Percentiles rank a stretch among this genome's conserved stretches.
Evolutionary conservation across 495 filamentous ascomycete genomes (phyloP).

Genomic region (Penicillium herquei): DNA sequence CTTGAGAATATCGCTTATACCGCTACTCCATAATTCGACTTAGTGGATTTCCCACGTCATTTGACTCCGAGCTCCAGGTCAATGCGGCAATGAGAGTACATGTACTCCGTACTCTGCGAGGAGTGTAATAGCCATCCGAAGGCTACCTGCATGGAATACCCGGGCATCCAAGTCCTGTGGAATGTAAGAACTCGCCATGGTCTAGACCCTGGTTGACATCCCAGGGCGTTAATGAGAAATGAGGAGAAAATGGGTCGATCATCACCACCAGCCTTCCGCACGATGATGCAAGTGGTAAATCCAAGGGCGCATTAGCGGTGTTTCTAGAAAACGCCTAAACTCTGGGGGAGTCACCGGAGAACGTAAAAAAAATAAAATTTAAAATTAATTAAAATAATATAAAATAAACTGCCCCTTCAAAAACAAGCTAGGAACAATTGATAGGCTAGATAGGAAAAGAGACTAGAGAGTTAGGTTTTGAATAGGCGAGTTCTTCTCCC

Average conservation of each 20-base stretch:
- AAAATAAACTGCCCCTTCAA: neutral
- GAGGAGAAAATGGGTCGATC: slow-evolving; percentile 4
- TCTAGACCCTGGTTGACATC: too few species aligned
- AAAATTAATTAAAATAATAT: too few species aligned
- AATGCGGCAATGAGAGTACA: too few species aligned
- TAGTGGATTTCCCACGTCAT: too few species aligned
- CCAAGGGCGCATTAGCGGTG: slow-evolving; percentile 5
- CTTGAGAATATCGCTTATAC: too few species aligned
- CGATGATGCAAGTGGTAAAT: slow-evolving; percentile 2
- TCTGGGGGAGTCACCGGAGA: too few species aligned
- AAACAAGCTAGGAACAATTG: neutral
- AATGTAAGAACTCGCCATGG: neutral
- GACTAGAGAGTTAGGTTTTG: neutral
- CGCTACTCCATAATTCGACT: too few species aligned
- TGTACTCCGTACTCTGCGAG: neutral
- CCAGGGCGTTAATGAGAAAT: too few species aligned
- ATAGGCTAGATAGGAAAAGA: too few species aligned
- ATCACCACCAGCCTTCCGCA: slow-evolving; percentile 2
- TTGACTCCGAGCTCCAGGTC: too few species aligned
- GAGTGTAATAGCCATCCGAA: neutral
- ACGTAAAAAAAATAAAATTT: too few species aligned
- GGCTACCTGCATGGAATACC: neutral
- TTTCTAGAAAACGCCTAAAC: slow-evolving; percentile 9
- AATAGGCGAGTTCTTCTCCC: neutral
- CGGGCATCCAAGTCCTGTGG: neutral